These are phyloP conservation scores for Neocucurbitaria cava DNA, from an alignment of 2,329 filamentous ascomycete species.

Conservation along the genomic window DNA sequence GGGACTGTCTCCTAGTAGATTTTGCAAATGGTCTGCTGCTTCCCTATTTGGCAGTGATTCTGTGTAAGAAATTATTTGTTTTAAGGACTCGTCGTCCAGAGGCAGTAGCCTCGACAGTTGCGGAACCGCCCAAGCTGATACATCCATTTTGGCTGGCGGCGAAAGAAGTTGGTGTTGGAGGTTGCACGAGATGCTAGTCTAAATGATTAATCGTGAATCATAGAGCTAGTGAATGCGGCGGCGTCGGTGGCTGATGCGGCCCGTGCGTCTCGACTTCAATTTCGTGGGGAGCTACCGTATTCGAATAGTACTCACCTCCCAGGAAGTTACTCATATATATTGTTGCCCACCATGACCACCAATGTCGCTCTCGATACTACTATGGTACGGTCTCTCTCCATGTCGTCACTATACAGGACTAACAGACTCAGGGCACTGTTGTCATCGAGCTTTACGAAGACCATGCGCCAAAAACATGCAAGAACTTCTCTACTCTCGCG, in stretches of 20 bases:
- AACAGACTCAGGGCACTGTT: constrained; percentile 71
- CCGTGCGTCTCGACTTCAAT: constrained; percentile 11
- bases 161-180: constrained; percentile 4
- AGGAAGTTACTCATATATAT: constrained; percentile 8
- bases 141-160: constrained; percentile 43
- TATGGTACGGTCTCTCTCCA: constrained; percentile 67
- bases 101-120: constrained; percentile 83
- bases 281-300: constrained; percentile 14
- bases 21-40: constrained; percentile 83
- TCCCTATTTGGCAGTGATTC: constrained; percentile 76
- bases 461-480: constrained; percentile 89
- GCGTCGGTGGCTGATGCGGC: constrained; percentile 20
- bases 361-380: constrained; percentile 83
- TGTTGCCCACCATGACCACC: constrained; percentile 54
- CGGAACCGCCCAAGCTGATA: constrained; percentile 65
- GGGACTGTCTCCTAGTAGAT: constrained; percentile 85
- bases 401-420: constrained; percentile 7
- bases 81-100: constrained; percentile 82
- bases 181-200: constrained; percentile 10
- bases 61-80: constrained; percentile 84
- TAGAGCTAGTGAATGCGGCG: constrained; percentile 24
- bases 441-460: constrained; percentile 86
- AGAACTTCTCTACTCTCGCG: constrained; percentile 83
- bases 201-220: constrained; percentile 22
- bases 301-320: constrained; percentile 27